Base-by-base conservation (phyloP, 169 alveolate genomes). In the Babesia bovis region DNA sequence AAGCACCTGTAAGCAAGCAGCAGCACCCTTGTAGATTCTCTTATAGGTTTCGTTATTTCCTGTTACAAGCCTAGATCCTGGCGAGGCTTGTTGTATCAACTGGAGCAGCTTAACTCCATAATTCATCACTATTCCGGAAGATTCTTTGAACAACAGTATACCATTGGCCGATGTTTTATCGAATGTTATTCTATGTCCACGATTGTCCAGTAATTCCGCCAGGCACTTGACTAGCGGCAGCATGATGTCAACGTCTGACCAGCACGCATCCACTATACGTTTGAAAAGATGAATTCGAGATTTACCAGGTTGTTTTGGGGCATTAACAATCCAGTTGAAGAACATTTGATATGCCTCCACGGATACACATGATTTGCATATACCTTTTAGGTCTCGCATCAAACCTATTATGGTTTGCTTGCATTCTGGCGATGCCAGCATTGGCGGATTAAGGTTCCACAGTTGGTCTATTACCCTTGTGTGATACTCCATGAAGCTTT, bases 111-210 rank as follows among this genome's bases (percentile, higher is more conserved):
- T 89, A 28, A 76, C 73, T 9, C 90, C 90, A 42, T 90, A 90
- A 19, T 84, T 79, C 65, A 90, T 83, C 44, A 94, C 85, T 30
- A 93, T 87, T 51, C 90, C 83, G 4, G 96, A 88, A 15, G 91
- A 94, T 59, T 93, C 96, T 85, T 91, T 90, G 86, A 94, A 94
- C 42, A 94, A 85, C 51, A 93, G 85, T 45, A 94, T 92, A 56
- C 98, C 98, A 69, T 92, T 92, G 15, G 98, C 96, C 49, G 96
- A 91, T 0, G 96, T 90, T 76, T 91, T 94, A 44, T 94, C 97
- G 67, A 95, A 95, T 35, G 92, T 85, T 21, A 95, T 95, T 56
- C 98, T 88, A 82, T 92, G 94, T 12, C 97, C 90, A 75, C 85
- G 91, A 74, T 88, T 87, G 61, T 91, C 93, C 13, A 90, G 88